Conservation (phyloP, 1,284 basidiomycete species). For the Porphyrellus sp. region DNA sequence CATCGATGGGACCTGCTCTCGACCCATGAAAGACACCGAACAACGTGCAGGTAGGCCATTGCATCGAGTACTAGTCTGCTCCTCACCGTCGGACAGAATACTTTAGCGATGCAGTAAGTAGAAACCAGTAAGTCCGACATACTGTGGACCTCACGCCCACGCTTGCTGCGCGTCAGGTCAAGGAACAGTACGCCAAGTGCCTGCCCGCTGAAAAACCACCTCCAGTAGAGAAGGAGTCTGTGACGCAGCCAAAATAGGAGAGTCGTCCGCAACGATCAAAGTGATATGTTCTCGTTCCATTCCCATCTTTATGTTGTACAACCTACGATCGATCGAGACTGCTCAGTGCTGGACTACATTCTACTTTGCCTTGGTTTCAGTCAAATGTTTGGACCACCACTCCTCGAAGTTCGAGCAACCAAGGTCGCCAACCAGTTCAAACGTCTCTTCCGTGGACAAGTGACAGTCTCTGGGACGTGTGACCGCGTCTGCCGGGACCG, state of each 20-base stretch:
- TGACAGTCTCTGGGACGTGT: slow-evolving; percentile 70
- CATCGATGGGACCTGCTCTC: slow-evolving; percentile 39
- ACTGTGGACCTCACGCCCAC: neutral
- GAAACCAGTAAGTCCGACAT: neutral
- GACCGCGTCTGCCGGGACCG: slow-evolving; percentile 61
- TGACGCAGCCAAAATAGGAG: neutral
- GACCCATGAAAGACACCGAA: slow-evolving; percentile 30
- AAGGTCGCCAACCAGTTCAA: slow-evolving; percentile 57
- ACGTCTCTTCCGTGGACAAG: slow-evolving; percentile 66
- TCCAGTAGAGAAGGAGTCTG: slow-evolving; percentile 11
- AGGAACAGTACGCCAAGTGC: slow-evolving; percentile 22
- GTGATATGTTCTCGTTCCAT: neutral
- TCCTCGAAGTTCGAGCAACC: slow-evolving; percentile 66
- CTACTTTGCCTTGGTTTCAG: slow-evolving; percentile 15
- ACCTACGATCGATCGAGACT: slow-evolving; percentile 11
- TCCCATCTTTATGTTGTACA: too few species aligned
- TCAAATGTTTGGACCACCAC: slow-evolving; percentile 61
- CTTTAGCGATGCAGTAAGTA: slow-evolving; percentile 31
- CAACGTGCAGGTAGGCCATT: slow-evolving; percentile 33
- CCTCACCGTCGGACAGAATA: slow-evolving; percentile 18
- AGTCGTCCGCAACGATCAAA: neutral
- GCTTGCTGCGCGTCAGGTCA: slow-evolving; percentile 15
- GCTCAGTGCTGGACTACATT: neutral
- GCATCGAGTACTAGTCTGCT: neutral
- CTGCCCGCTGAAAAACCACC: slow-evolving; percentile 12